Base-by-base conservation (phyloP, 495 filamentous ascomycete species). In the Tuber borchii region DNA sequence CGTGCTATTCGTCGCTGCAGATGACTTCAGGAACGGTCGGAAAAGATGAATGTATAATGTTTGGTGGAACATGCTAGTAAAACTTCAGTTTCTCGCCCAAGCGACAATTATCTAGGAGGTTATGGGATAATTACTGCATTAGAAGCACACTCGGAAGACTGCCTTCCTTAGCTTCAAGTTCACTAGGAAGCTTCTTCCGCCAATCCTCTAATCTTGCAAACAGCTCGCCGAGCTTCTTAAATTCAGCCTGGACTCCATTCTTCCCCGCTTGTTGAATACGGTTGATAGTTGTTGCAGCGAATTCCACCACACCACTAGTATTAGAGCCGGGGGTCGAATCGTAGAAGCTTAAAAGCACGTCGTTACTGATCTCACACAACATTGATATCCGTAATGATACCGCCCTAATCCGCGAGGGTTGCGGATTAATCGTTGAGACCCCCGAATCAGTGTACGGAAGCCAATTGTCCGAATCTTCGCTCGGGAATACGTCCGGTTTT, bases 1-100 rank as follows among this genome's bases (percentile, higher is more conserved):
- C 0, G 97, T 88, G 0, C 95, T 93, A 8, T 94, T 95, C 9
- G 88, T 91, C 31, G 88, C 84, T 73, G 90, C 91, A 17, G 89
- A 91, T 83, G 97, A 97, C 83, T 94, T 96, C 48, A 99, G 88
- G 83, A 99, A 99, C 0, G 95, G 95, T 7, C 95, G 93, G 86
- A 97, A 99, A 14, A 98, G 90, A 79, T 99, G 96, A 76, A 99
- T 97, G 82, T 95, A 95, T 51, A 97, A 91, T 2, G 97, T 88
- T 80, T 98, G 94, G 83, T 93, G 96, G 84, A 98, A 95, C 95
- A 98, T 97, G 86, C 56, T 65, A 34, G 56, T 17, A 34, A 31
- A 65, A 65, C 56, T 16, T 65, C 56, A 94, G 97, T 78, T 31
- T 5, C 72, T 51, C 44, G 0, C 51, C 80, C 87, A 69, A 88